A percentile compares a stretch with the other conserved stretches of the same genome.
phyloP scores from a whole-genome alignment of 345 rosid species.

The Anacardium occidentale region DNA sequence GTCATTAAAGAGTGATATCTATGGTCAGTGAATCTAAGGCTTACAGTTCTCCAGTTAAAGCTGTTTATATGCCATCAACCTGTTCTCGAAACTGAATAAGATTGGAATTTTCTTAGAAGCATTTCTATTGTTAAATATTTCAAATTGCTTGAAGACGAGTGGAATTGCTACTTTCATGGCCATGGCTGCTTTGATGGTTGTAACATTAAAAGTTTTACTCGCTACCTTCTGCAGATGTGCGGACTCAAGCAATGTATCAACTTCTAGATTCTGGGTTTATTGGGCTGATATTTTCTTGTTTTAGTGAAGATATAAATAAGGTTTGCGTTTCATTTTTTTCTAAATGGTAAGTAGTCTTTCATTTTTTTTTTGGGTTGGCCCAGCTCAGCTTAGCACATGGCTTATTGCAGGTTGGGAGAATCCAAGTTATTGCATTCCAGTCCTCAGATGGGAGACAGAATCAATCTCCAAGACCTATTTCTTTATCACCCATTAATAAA shows the following conservation, averaged over 20 bases:
- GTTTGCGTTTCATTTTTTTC: slow-evolving; percentile 34
- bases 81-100: neutral
- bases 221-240: slow-evolving; percentile 68
- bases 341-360: slow-evolving; percentile 7
- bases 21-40: neutral
- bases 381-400: slow-evolving; percentile 18
- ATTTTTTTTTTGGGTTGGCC: slow-evolving; percentile 11
- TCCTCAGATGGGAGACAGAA: slow-evolving; percentile 82
- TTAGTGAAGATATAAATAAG: slow-evolving; percentile 87
- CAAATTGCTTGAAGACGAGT: neutral
- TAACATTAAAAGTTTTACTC: slow-evolving; percentile 19
- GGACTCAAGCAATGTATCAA: slow-evolving; percentile 98
- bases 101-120: neutral
- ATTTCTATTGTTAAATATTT: neutral
- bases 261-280: slow-evolving; percentile 94
- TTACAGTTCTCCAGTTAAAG: neutral
- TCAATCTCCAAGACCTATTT: slow-evolving; percentile 43
- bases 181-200: slow-evolving; percentile 7
- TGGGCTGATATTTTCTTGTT: slow-evolving; percentile 94
- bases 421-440: slow-evolving; percentile 97
- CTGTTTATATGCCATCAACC: slow-evolving; percentile 3
- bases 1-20: no score
- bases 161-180: neutral
- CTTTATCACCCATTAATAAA: slow-evolving; percentile 51
- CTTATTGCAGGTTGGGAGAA: slow-evolving; percentile 79